phyloP scores from a whole-genome alignment of 2,329 filamentous ascomycete species.

The Cercospora sojina region DNA sequence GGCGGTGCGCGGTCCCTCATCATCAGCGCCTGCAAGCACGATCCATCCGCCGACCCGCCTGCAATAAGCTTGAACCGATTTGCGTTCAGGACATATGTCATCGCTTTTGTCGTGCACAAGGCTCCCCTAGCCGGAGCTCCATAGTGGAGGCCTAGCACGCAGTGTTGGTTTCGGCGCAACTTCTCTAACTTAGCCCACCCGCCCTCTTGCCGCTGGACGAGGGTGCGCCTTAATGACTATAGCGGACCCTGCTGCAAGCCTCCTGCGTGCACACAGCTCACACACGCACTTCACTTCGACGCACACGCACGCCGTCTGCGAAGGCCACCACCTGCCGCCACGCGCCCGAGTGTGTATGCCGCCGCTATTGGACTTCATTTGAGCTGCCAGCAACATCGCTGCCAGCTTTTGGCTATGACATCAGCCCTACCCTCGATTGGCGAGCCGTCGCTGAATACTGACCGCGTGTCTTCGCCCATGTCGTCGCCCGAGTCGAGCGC shows the following conservation, averaged over 20 bases:
- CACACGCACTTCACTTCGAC: background rate
- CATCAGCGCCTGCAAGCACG: background rate
- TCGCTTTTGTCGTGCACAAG: background rate
- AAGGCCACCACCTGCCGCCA: background rate
- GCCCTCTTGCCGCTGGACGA: background rate
- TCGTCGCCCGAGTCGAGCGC: conserved; percentile 34
- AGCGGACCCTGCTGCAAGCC: background rate
- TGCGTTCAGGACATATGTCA: background rate
- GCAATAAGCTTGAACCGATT: background rate
- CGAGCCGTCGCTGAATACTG: conserved; percentile 24
- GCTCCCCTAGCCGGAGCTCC: background rate
- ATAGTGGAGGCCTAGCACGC: background rate
- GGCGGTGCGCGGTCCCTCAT: background rate
- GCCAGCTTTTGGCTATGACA: conserved; percentile 21
- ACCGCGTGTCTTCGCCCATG: conserved; percentile 21
- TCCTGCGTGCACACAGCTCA: background rate
- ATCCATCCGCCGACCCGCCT: background rate
- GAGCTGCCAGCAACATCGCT: background rate
- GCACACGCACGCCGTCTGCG: background rate
- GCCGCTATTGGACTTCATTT: background rate
- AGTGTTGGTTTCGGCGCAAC: background rate
- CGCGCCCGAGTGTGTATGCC: background rate
- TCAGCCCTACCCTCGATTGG: conserved; percentile 30
- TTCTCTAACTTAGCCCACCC: background rate
- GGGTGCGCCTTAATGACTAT: background rate